These are phyloP conservation scores for Boletus insuetus DNA, from an alignment of 768 basidiomycete species.

Conservation along the genomic window DNA sequence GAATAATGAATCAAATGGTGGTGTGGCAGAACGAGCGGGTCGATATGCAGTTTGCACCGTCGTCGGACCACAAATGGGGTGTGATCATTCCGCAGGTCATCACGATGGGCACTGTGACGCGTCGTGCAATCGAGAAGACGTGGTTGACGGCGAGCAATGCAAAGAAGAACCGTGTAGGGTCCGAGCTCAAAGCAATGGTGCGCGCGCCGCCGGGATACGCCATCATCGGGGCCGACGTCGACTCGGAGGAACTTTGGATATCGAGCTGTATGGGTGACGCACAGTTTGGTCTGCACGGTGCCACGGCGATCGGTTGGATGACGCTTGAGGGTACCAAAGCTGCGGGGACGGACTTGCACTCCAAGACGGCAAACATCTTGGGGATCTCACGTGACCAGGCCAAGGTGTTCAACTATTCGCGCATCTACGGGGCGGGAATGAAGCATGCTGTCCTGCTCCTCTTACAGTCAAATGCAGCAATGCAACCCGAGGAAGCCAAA, in stretches of 20 bases:
- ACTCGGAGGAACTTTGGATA: constrained; percentile 99
- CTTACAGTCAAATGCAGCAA: constrained; percentile 76
- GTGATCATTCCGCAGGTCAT: constrained; percentile 95
- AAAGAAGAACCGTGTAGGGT: constrained; percentile 96
- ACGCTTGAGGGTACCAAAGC: constrained; percentile 96
- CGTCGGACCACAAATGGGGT: constrained; percentile 59
- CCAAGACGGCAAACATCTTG: constrained; percentile 91
- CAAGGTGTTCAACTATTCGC: constrained; percentile 98
- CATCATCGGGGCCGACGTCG: constrained; percentile 97
- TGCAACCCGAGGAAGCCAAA: constrained; percentile 77
- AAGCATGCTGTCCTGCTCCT: constrained; percentile 87
- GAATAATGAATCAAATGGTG: constrained; percentile 90
- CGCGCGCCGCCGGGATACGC: constrained; percentile 90
- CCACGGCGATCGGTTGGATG: constrained; percentile 99
- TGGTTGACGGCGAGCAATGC: constrained; percentile 99
- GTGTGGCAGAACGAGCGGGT: constrained; percentile 65
- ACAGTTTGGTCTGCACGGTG: constrained; percentile 95
- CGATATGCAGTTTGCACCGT: constrained; percentile 50
- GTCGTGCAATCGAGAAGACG: constrained; percentile 94
- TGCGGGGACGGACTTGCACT: constrained; percentile 93
- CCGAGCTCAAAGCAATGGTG: constrained; percentile 97
- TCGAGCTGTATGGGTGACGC: constrained; percentile 98
- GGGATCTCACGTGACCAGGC: constrained; percentile 93
- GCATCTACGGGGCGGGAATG: constrained; percentile 98
- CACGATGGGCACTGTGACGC: constrained; percentile 98